Evolutionary conservation across 176 grass and related monocot species (phyloP).

Genomic region (Aegilops tauschii): DNA sequence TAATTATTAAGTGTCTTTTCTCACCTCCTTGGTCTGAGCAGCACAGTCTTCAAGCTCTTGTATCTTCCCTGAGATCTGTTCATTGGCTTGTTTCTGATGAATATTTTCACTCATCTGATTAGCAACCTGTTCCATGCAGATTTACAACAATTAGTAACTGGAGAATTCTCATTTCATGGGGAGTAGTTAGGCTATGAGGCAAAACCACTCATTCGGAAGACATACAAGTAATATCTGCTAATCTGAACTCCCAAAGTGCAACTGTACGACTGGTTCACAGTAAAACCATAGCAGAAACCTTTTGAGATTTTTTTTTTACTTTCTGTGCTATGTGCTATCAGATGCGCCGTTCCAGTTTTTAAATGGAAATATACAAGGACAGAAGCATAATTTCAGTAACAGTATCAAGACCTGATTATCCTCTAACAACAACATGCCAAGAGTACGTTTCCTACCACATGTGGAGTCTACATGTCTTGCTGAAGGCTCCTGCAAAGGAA

Average conservation of each 20-base stretch:
- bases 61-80: slow-evolving; percentile 49
- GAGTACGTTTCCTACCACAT: slow-evolving; percentile 38
- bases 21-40: slow-evolving; percentile 63
- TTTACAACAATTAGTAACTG: slow-evolving; percentile 15
- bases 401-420: slow-evolving; percentile 34
- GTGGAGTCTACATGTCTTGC: slow-evolving; percentile 22
- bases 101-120: slow-evolving; percentile 22
- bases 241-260: background rate
- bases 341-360: background rate
- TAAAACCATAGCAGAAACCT: background rate
- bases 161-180: background rate
- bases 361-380: slow-evolving; percentile 8
- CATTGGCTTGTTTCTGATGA: slow-evolving; percentile 1
- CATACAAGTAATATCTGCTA: background rate
- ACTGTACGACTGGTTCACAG: background rate
- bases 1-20: slow-evolving; percentile 6
- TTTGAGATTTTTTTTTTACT: background rate
- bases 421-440: slow-evolving; percentile 52
- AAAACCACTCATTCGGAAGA: background rate
- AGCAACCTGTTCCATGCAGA: slow-evolving; percentile 34
- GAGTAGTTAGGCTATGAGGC: background rate
- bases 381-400: background rate
- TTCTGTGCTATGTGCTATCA: background rate
- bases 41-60: slow-evolving; percentile 60
- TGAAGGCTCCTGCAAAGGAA: slow-evolving; percentile 46